These are phyloP conservation scores for Phytopythium vexans DNA, from an alignment of 352 stramenopile species.

Conservation along the genomic window DNA sequence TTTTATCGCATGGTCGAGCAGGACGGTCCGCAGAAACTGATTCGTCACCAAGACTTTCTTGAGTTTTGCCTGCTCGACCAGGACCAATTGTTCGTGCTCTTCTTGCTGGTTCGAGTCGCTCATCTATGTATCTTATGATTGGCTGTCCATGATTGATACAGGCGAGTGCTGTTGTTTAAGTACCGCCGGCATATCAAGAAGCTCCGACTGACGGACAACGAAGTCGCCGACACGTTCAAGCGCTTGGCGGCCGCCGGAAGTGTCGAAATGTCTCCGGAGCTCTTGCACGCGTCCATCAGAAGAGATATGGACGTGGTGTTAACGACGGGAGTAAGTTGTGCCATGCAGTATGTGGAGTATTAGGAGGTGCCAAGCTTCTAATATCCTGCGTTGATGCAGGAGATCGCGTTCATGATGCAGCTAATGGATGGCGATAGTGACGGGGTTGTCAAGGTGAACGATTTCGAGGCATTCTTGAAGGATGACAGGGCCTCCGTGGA, in stretches of 20 bases:
- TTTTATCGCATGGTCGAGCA: conserved; percentile 64
- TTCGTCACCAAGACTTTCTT: conserved; percentile 71
- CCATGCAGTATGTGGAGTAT: not conserved
- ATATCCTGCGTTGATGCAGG: conserved; percentile 21
- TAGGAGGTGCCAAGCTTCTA: not conserved
- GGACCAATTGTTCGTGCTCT: conserved; percentile 58
- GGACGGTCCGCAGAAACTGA: conserved; percentile 39
- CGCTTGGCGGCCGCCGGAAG: conserved; percentile 35
- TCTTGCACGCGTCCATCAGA: conserved; percentile 61
- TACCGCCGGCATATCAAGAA: conserved; percentile 61
- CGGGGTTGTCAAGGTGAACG: conserved; percentile 55
- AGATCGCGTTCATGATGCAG: conserved; percentile 57
- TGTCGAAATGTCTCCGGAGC: conserved; percentile 42
- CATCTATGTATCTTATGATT: not conserved
- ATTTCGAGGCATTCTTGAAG: conserved; percentile 75
- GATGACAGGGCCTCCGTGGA: conserved; percentile 48
- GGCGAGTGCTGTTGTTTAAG: conserved; percentile 73
- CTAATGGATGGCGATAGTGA: conserved; percentile 73
- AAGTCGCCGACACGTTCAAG: conserved; percentile 74
- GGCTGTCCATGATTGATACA: conserved; percentile 12
- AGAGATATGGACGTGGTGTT: conserved; percentile 74
- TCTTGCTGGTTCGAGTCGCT: not conserved
- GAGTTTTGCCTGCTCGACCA: conserved; percentile 82
- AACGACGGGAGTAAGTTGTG: conserved; percentile 57
- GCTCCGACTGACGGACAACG: conserved; percentile 68